A percentile compares a stretch with the other conserved stretches of the same genome.
phyloP scores from a whole-genome alignment of 208 protist genomes.

The Trypanosoma conorhini region DNA sequence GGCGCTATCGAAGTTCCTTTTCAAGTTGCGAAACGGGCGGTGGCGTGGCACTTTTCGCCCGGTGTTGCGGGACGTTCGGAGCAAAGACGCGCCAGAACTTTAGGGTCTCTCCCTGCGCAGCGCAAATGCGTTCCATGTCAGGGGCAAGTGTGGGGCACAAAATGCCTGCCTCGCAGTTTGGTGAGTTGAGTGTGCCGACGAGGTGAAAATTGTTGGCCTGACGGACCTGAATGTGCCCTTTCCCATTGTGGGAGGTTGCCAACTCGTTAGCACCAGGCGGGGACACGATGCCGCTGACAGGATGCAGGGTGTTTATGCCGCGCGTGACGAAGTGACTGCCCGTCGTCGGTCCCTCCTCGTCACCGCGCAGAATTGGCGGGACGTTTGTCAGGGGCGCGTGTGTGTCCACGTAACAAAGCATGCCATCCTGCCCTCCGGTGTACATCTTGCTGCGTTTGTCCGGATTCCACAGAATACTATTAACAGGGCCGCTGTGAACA shows the following conservation, averaged over 20 bases:
- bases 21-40: constrained; percentile 35
- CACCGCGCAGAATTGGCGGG: constrained; percentile 8
- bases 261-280: constrained; percentile 41
- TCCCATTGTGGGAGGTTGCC: constrained; percentile 56
- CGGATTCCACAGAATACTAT: constrained; percentile 65
- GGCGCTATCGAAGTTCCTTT: constrained; percentile 33
- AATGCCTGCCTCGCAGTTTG: constrained; percentile 46
- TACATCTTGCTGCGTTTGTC: constrained; percentile 73
- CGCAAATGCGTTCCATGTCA: constrained; percentile 69
- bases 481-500: constrained; percentile 63
- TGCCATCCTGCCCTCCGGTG: constrained; percentile 70
- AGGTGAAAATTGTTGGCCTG: constrained; percentile 58
- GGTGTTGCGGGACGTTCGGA: constrained; percentile 4
- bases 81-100: constrained; percentile 84
- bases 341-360: constrained; percentile 18
- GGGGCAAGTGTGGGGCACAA: constrained; percentile 65
- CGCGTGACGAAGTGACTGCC: constrained; percentile 48
- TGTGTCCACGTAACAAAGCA: constrained; percentile 74
- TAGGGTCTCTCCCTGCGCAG: constrained; percentile 82
- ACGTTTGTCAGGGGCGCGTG: constrained; percentile 46
- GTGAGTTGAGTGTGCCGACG: constrained; percentile 58
- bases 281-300: constrained; percentile 66
- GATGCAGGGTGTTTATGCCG: constrained; percentile 58
- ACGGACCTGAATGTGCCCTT: constrained; percentile 79
- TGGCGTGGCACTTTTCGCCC: constrained; percentile 25